Base-by-base conservation (phyloP, 2,329 filamentous ascomycete genomes). In the Fusarium musae region DNA sequence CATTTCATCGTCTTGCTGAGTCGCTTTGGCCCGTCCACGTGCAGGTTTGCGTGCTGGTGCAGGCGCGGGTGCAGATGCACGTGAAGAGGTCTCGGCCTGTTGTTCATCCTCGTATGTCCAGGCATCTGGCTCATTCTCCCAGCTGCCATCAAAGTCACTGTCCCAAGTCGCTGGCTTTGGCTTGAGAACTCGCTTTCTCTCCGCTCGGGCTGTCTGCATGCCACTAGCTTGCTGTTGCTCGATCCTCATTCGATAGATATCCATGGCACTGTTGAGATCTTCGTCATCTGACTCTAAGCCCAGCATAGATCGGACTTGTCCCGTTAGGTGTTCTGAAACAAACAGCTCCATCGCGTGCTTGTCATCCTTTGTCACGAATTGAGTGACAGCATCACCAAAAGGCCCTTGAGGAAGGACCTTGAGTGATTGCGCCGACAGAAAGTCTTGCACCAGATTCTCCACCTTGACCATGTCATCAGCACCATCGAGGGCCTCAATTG, bases 311-410 rank as follows among this genome's bases (percentile, higher is more conserved):
- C 91, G 90, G 23, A 95, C 88, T 78, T 95, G 93, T 28, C 87
- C 90, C 5, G 89, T 87, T 5, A 96, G 84, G 19, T 92, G 92
- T 37, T 94, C 91, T 28, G 88, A 89, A 15, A 96, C 91, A 76
- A 96, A 96, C 47, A 91, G 85, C 78, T 95, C 91, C 91, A 98
- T 94, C 6, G 94, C 94, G 77, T 96, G 92, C 79, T 95, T 97
- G 84, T 99, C 96, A 74, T 97, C 94, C 75, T 98, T 98, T 80
- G 95, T 92, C 32, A 99, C 94, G 77, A 96, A 99, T 69, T 97
- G 93, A 52, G 91, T 92, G 9, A 99, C 94, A 0, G 96, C 96
- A 78, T 98, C 95, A 21, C 95, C 93, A 78, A 99, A 98, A 0
- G 93, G 93, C 36, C 95, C 96, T 77, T 97, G 94, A 0, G 96